Evolutionary conservation across 1,284 basidiomycete species (phyloP), one percentile per base, ranked within the genome.

Genomic region (Moniliophthora roreri): DNA sequence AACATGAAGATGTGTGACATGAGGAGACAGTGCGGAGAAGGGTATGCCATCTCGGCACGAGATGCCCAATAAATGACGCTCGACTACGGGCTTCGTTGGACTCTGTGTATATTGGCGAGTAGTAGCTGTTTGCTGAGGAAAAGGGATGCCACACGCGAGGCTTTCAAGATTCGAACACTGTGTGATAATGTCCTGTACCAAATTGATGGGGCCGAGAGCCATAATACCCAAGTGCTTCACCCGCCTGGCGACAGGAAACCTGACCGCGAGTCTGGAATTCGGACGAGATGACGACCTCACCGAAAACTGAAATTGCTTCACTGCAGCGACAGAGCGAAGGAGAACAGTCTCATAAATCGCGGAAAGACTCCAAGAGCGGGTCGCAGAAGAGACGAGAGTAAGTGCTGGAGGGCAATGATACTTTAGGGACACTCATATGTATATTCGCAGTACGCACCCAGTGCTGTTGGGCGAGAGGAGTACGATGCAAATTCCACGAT

Each of bases 11-110:
- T 66, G 71, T 2, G 70, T 69, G 23, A 70, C 65, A 21, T 66
- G 56, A 6, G 66, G 62, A 4, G 62, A 64, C 41, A 70, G 62
- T 47, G 71, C 58, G 15, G 64, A 58, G 42, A 63, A 59, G 48
- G 72, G 69, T 63, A 72, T 69, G 8, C 69, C 69, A 56, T 72
- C 71, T 23, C 71, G 66, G 41, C 69, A 72, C 10, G 69, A 65
- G 2, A 70, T 58, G 7, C 69, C 70, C 40, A 71, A 62, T 16
- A 74, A 61, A 58, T 75, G 72, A 48, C 72, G 69, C 55, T 73
- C 73, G n/a, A n/a, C n/a, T n/a, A n/a, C n/a, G n/a, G n/a, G n/a
- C n/a, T n/a, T n/a, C n/a, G n/a, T n/a, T 11, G 28, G 6, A 32
- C 28, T 32, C 28, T 32, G 40, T n/a, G 18, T 20, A 41, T 11